Base-by-base conservation (phyloP, 441 rosid genomes). In the Erodium moschatum region DNA sequence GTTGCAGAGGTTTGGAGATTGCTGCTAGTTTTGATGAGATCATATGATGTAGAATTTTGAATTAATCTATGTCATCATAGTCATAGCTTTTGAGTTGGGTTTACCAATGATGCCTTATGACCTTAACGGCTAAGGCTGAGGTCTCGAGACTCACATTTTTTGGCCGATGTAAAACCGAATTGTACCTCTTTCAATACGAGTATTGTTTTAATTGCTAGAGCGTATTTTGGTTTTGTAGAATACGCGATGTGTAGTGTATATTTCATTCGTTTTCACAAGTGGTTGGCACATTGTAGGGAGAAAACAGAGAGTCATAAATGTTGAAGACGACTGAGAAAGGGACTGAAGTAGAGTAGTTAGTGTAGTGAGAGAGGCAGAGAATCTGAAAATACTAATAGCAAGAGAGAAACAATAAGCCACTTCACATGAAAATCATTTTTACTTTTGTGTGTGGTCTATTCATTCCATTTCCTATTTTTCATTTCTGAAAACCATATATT, bases 41-140 rank as follows among this genome's bases (percentile, higher is more conserved):
- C 12, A 18, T 18, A 18, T 56, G 61, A 56, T 56, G 33, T 61
- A 61, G 35, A 61, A 35, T 21, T 61, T 61, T 24, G 65, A 24
- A 61, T 61, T 61, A 61, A 29, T 61, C 65, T 21, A 21, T 61
- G 56, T 50, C n/a, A n/a, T n/a, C n/a, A n/a, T n/a, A n/a, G n/a
- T n/a, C 56, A 46, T 13, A 46, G 52, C 24, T 61, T 61, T 8
- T 50, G 56, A 29, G 65, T 61, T 24, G 16, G 65, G 11, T 31
- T 61, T 61, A 29, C 65, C 65, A 11, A 61, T 61, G 65, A 61
- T 11, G 65, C 65, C 65, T 29, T 61, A 61, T 0, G 24, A 11
- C 31, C 35, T 35, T 61, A 61, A 61, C 33, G 33, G 15, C 65
- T 11, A 61, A 61, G 65, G 65, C 65, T 61, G 65, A 61, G 65